Conservation (phyloP, 768 basidiomycete species). For the Russula dissimulans region DNA sequence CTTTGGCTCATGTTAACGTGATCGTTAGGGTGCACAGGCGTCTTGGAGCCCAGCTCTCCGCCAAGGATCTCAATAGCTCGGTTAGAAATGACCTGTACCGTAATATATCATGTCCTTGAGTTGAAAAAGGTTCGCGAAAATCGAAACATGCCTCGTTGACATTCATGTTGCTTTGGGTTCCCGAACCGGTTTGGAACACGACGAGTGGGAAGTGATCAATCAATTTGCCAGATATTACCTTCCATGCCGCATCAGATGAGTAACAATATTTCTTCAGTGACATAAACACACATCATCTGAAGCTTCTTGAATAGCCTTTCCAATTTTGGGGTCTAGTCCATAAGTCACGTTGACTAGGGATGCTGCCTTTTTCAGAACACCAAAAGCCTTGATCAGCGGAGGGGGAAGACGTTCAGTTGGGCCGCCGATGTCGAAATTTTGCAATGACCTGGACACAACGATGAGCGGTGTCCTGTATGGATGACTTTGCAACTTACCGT, state of each 20-base stretch:
- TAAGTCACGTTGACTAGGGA: slow-evolving; percentile 82
- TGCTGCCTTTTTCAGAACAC: slow-evolving; percentile 95
- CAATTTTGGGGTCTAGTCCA: slow-evolving; percentile 83
- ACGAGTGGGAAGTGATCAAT: slow-evolving; percentile 95
- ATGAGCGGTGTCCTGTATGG: background rate
- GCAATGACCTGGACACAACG: slow-evolving; percentile 56
- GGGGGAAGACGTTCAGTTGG: slow-evolving; percentile 86
- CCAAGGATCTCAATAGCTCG: slow-evolving; percentile 96
- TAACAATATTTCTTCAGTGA: background rate
- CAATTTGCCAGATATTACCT: slow-evolving; percentile 96
- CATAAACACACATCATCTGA: slow-evolving; percentile 71
- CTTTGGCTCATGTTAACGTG: slow-evolving; percentile 99
- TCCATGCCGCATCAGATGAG: slow-evolving; percentile 3
- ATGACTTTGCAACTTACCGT: slow-evolving; percentile 39
- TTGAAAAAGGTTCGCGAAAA: background rate
- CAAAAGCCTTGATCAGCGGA: slow-evolving; percentile 97
- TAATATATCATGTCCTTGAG: background rate
- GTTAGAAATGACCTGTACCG: slow-evolving; percentile 83
- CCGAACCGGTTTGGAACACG: slow-evolving; percentile 98
- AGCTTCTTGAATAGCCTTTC: slow-evolving; percentile 81
- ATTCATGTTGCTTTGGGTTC: slow-evolving; percentile 99
- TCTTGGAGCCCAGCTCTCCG: slow-evolving; percentile 91
- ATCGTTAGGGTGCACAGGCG: slow-evolving; percentile 97
- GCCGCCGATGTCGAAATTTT: slow-evolving; percentile 99
- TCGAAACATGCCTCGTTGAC: slow-evolving; percentile 69